These are phyloP conservation scores for Aspergillus vadensis DNA, from an alignment of 2,329 filamentous ascomycete genomes.

Conservation along the genomic window DNA sequence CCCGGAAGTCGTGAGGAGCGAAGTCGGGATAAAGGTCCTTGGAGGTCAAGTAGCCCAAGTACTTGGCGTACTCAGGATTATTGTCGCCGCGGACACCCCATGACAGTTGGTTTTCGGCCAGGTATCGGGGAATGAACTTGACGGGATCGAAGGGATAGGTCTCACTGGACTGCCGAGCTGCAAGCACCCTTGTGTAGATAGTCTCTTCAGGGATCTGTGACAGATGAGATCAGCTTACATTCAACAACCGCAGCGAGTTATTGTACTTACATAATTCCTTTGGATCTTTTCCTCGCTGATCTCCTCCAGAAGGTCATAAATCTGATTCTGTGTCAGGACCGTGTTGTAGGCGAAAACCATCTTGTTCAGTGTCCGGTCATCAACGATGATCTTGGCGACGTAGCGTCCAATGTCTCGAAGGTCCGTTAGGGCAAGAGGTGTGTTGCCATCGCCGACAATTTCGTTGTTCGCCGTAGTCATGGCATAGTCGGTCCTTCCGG, in stretches of 20 bases:
- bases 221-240: slow-evolving; percentile 16
- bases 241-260: background rate
- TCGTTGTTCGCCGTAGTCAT: slow-evolving; percentile 38
- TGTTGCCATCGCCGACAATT: slow-evolving; percentile 52
- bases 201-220: slow-evolving; percentile 38
- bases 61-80: slow-evolving; percentile 54
- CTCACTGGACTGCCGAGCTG: slow-evolving; percentile 37
- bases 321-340: slow-evolving; percentile 49
- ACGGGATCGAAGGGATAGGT: slow-evolving; percentile 41
- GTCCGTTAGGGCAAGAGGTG: slow-evolving; percentile 50
- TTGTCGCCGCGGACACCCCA: slow-evolving; percentile 57
- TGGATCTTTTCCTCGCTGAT: slow-evolving; percentile 52
- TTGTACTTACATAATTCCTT: slow-evolving; percentile 40
- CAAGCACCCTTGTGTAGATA: slow-evolving; percentile 37
- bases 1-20: slow-evolving; percentile 41
- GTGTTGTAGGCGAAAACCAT: slow-evolving; percentile 54
- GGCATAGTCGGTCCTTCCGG: slow-evolving; percentile 50
- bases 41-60: slow-evolving; percentile 56
- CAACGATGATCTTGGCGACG: slow-evolving; percentile 54
- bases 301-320: slow-evolving; percentile 51
- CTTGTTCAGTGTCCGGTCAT: slow-evolving; percentile 57
- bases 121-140: slow-evolving; percentile 39
- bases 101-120: slow-evolving; percentile 50
- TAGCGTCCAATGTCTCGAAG: slow-evolving; percentile 57
- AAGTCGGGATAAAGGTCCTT: slow-evolving; percentile 59